phyloP scores from a whole-genome alignment of 1,139 yeast species.

The Yamadazyma diddensiae region DNA sequence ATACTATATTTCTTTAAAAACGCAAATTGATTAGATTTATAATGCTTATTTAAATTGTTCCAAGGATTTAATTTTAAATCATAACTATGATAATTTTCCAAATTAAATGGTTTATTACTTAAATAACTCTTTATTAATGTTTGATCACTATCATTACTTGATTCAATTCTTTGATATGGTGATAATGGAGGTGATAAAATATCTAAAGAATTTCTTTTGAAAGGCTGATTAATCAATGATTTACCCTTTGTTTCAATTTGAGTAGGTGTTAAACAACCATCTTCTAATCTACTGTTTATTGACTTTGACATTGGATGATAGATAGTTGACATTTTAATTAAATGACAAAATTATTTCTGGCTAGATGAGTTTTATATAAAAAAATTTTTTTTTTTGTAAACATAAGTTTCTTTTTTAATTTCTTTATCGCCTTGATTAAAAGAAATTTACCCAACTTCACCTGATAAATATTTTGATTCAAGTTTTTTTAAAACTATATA shows the following conservation, averaged over 20 bases:
- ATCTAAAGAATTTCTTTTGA: slow-evolving; percentile 4
- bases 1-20: slow-evolving; percentile 50
- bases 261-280: slow-evolving; percentile 39
- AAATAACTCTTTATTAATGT: slow-evolving; percentile 17
- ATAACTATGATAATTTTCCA: slow-evolving; percentile 46
- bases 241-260: slow-evolving; percentile 11
- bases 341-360: slow-evolving; percentile 3
- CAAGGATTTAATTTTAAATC: slow-evolving; percentile 53
- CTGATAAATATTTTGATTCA: too few species aligned
- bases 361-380: slow-evolving; percentile 12
- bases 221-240: neutral
- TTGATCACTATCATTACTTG: slow-evolving; percentile 5
- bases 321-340: slow-evolving; percentile 23
- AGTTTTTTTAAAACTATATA: too few species aligned
- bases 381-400: slow-evolving; percentile 10
- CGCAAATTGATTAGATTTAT: slow-evolving; percentile 44
- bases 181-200: slow-evolving; percentile 68
- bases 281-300: slow-evolving; percentile 25
- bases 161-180: slow-evolving; percentile 46
- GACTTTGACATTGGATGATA: slow-evolving; percentile 31
- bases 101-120: slow-evolving; percentile 37
- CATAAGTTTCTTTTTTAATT: slow-evolving; percentile 10
- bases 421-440: slow-evolving; percentile 10
- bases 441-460: too few species aligned
- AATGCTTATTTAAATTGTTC: slow-evolving; percentile 39